phyloP scores from a whole-genome alignment of 148 eudicot genomes.

The Spergularia marina region DNA sequence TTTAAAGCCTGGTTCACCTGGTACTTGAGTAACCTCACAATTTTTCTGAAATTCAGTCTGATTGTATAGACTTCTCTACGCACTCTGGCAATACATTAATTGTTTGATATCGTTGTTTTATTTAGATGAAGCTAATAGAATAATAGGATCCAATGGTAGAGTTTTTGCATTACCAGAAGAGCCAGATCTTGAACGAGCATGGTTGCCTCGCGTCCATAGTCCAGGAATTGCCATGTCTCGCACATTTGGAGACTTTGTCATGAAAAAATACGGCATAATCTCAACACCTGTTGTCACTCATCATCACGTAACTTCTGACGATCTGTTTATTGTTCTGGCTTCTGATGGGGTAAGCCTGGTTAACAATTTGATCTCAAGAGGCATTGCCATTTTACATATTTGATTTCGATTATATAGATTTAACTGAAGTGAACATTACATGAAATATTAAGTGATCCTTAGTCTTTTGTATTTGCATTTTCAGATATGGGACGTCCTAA shows the following conservation, averaged over 20 bases:
- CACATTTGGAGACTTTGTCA: conserved; percentile 80
- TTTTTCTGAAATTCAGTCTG: neutral
- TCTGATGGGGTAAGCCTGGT: conserved; percentile 72
- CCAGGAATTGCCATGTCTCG: conserved; percentile 98
- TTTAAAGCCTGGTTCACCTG: conserved; percentile 82
- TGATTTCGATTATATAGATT: no score
- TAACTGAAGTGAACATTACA: no score
- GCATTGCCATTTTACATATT: no score
- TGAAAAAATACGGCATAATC: conserved; percentile 77
- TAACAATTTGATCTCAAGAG: no score
- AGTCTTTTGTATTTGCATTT: neutral
- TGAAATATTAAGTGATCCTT: neutral
- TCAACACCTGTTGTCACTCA: conserved; percentile 73
- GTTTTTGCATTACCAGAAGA: conserved; percentile 76
- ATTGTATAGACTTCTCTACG: neutral
- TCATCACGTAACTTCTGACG: conserved; percentile 50
- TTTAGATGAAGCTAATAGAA: conserved; percentile 76
- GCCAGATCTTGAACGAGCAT: conserved; percentile 75
- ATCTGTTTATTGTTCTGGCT: conserved; percentile 72
- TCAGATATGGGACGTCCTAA: conserved; percentile 37
- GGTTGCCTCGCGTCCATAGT: conserved; percentile 69
- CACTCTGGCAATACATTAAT: neutral
- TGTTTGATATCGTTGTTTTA: neutral
- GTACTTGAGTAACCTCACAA: conserved; percentile 27
- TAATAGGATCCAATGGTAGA: conserved; percentile 65